Base-by-base conservation (phyloP, 805 yeast species). In the Barnettozyma botsteinii region DNA sequence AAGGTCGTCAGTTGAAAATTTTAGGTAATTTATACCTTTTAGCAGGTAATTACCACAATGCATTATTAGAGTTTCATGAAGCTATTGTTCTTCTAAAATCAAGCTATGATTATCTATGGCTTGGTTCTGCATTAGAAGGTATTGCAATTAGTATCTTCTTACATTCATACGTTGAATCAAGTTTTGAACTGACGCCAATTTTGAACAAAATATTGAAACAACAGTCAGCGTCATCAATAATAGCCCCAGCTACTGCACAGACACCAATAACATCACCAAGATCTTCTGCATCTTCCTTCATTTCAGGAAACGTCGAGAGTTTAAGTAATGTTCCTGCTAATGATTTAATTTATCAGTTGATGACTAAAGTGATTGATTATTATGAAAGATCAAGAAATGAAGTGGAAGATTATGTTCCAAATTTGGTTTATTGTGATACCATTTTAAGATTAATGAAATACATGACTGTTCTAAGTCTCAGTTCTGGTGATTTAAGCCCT, bases 111-210 rank as follows among this genome's bases (percentile, higher is more conserved):
- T 73, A 75, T 51, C 64, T 93, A 8, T 93, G 98, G 98, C 68
- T 86, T 12, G 98, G 82, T 0, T 81, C 91, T 22, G 78, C 96
- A 0, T 57, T 91, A n/a, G 96, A 88, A 50, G 86, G 89, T 0
- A 64, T 88, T 10, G 83, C 82, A 0, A 77, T 85, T 1, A 75
- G 85, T 43, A 58, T 82, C 30, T 58, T 82, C 5, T 59, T 88
- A 39, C 64, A 85, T 35, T 69, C 81, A 11, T 78, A 68, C 50
- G 57, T 81, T 13, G 77, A 72, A 21, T 63, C 69, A 3, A 72
- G 79, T 0, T 72, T 70, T 42, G 77, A 69, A 53, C 30, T 52
- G 49, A 39, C 68, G 52, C 26, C 56, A 41, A 25, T 66, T 43
- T 35, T 69, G 40, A 40, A 56, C 28, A 46, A 61, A 22, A 51